A percentile compares a stretch with the other conserved stretches of the same genome.
Evolutionary conservation across 1,139 yeast species (phyloP).

Genomic region (Waltiozyma sp.): DNA sequence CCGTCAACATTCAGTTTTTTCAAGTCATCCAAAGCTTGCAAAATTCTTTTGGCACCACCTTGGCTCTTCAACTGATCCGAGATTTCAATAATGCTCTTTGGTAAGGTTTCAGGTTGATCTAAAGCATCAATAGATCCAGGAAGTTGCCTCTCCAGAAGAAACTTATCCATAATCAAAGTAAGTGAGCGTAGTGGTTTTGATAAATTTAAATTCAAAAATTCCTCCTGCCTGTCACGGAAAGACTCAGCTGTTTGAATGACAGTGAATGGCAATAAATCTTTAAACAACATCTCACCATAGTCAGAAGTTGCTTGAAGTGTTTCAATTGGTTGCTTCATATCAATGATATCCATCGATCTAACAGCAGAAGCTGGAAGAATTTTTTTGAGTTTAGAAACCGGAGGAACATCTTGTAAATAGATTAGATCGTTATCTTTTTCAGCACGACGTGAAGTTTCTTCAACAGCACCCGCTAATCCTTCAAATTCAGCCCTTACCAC

Average conservation of each 20-base stretch:
- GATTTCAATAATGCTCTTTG: conserved; percentile 44
- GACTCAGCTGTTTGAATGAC: conserved; percentile 62
- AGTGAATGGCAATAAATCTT: conserved; percentile 51
- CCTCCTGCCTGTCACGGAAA: conserved; percentile 54
- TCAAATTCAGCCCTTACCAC: conserved; percentile 36
- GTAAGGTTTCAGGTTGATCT: conserved; percentile 53
- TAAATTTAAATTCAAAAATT: conserved; percentile 40
- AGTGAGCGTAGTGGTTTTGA: conserved; percentile 41
- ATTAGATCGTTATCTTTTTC: conserved; percentile 77
- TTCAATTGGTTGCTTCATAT: conserved; percentile 22
- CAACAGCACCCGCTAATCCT: conserved; percentile 36
- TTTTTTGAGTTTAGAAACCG: conserved; percentile 26
- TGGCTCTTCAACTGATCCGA: conserved; percentile 40
- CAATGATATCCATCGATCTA: conserved; percentile 38
- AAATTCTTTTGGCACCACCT: conserved; percentile 42
- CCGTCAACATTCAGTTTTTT: conserved; percentile 31
- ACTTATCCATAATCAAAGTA: conserved; percentile 34
- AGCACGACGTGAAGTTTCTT: conserved; percentile 38
- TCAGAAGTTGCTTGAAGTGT: conserved; percentile 12
- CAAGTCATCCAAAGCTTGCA: conserved; percentile 35
- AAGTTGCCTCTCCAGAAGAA: conserved; percentile 34
- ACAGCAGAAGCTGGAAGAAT: conserved; percentile 38
- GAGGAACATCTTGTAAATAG: conserved; percentile 58
- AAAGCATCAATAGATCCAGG: conserved; percentile 58
- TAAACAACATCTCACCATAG: conserved; percentile 32